A percentile compares a stretch with the other conserved stretches of the same genome.
Evolutionary conservation across 2,329 filamentous ascomycete species (phyloP).

Genomic region (Sarocladiaceae sp.): DNA sequence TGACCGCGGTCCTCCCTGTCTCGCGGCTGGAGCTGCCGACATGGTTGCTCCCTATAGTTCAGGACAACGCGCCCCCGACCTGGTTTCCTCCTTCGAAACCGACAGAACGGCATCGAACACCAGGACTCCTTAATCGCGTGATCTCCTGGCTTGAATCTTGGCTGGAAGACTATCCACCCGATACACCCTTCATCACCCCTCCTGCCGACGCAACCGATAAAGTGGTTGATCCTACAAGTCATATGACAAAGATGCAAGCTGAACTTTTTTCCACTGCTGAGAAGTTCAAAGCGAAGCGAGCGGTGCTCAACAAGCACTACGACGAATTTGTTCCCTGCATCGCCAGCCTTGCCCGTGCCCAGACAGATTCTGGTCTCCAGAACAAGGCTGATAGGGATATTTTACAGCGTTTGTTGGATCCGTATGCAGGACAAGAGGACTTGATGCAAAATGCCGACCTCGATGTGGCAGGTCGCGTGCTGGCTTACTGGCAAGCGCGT

Average conservation of each 20-base stretch:
- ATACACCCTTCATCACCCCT: slow-evolving; percentile 16
- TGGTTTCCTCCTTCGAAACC: slow-evolving; percentile 45
- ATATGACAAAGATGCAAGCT: background rate
- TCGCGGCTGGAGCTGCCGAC: slow-evolving; percentile 31
- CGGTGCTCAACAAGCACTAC: background rate
- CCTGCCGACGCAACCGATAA: slow-evolving; percentile 10
- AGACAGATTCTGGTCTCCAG: background rate
- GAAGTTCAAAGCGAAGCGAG: background rate
- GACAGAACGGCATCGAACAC: slow-evolving; percentile 20
- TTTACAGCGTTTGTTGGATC: background rate
- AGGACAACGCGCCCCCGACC: slow-evolving; percentile 25
- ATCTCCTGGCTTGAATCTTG: slow-evolving; percentile 24
- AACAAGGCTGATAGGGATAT: background rate
- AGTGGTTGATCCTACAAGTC: too few species aligned
- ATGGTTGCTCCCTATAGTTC: slow-evolving; percentile 28
- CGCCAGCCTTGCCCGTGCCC: background rate
- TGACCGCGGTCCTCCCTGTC: slow-evolving; percentile 45
- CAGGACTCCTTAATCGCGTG: slow-evolving; percentile 22
- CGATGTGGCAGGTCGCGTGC: background rate
- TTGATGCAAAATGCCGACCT: background rate
- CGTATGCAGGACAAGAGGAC: background rate
- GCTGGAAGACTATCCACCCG: slow-evolving; percentile 21
- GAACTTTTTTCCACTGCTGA: background rate
- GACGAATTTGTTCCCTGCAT: background rate
- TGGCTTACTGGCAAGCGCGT: background rate